Evolutionary conservation across 306 rosid genomes (phyloP).

Genomic region (Vicia faba): DNA sequence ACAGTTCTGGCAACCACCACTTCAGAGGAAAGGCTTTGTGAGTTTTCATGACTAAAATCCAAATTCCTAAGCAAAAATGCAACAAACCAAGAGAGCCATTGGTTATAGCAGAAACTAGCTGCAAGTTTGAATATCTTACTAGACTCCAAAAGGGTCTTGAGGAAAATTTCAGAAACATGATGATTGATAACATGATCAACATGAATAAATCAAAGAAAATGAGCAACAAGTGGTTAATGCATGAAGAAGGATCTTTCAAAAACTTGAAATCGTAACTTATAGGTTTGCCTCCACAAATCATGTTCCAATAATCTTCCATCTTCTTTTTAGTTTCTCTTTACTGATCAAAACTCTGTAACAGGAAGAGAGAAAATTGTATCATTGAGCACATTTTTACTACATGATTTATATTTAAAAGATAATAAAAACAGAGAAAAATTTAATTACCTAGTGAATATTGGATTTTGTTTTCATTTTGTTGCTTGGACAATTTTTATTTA

Average conservation of each 20-base stretch:
- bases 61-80: slow-evolving; percentile 53
- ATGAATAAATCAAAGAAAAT: slow-evolving; percentile 46
- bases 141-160: slow-evolving; percentile 30
- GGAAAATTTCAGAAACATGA: slow-evolving; percentile 40
- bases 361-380: background rate
- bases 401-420: too few relatives aligned
- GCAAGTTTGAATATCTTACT: slow-evolving; percentile 41
- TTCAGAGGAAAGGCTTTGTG: slow-evolving; percentile 50
- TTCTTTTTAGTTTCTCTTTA: background rate
- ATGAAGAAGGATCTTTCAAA: slow-evolving; percentile 54
- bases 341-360: slow-evolving; percentile 30
- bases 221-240: slow-evolving; percentile 48
- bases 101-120: slow-evolving; percentile 43
- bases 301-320: slow-evolving; percentile 50
- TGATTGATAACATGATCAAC: slow-evolving; percentile 45
- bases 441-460: too few relatives aligned
- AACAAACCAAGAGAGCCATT: slow-evolving; percentile 53
- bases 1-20: slow-evolving; percentile 46
- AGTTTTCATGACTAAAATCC: slow-evolving; percentile 48
- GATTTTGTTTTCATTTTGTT: too few relatives aligned
- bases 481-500: too few relatives aligned
- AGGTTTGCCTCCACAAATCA: slow-evolving; percentile 49
- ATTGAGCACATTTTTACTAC: too few relatives aligned
- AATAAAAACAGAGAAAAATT: too few relatives aligned
- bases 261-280: slow-evolving; percentile 38